Base-by-base conservation (phyloP, 768 basidiomycete genomes). In the Cubamyces sp. region DNA sequence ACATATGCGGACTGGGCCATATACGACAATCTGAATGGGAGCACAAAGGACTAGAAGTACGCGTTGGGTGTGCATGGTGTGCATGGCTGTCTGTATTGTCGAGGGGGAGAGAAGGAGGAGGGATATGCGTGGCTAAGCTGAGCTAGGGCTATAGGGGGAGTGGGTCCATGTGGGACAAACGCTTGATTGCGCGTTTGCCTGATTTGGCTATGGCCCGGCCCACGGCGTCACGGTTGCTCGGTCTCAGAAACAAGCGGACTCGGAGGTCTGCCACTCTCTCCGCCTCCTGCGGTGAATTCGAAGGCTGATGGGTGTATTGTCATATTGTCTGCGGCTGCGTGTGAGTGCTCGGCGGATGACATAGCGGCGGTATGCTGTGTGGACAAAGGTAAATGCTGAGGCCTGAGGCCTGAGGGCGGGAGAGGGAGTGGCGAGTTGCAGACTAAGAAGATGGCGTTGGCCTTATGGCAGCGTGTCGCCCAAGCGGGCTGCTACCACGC, bases 401-500 rank as follows among this genome's bases (percentile, higher is more conserved):
- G n/a, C n/a, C 8, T 21, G 40, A 46, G 19, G 45, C 4, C 34
- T 37, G 19, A n/a, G 50, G 18, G 25, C 6, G 28, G 23, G 58
- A 52, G 41, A 11, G 55, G 52, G 50, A 40, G 47, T n/a, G 53
- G 54, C 21, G 56, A 43, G 55, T 57, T 57, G 57, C 57, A 28
- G 42, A 34, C 37, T 39, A 26, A 49, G 48, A 28, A 39, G 25
- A 40, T 41, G 28, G 12, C 19, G 39, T 55, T 42, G 42, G 57
- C 56, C 57, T 54, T 62, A 55, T 67, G 66, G 64, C 64, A 66
- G 67, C 67, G 64, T 68, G 61, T 60, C 55, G 54, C 61, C 60
- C 68, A 67, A 67, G 65, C 68, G 70, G 68, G 57, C 67, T 71
- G 67, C 71, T 59, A 60, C 71, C 74, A 74, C 73, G 73, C 72